A percentile compares a stretch with the other conserved stretches of the same genome.
Evolutionary conservation across 768 basidiomycete genomes (phyloP).

Genomic region (Russula emetica): DNA sequence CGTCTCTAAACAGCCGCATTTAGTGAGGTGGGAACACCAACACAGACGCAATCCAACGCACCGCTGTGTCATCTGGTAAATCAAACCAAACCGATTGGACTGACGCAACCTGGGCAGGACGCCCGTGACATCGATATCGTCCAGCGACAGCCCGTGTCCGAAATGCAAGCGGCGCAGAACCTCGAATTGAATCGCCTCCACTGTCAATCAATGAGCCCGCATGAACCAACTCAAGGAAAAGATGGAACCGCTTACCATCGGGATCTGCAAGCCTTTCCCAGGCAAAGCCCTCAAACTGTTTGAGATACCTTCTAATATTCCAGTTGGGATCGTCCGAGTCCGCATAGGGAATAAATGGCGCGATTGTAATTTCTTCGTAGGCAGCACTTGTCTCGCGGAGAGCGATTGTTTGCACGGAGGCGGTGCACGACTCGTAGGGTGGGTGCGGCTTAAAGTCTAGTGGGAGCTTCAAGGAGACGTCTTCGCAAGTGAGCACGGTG

Average conservation of each 20-base stretch:
- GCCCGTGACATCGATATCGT: conserved; percentile 46
- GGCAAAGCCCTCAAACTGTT: conserved; percentile 43
- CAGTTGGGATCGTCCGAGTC: conserved; percentile 52
- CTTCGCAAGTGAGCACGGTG: conserved; percentile 7
- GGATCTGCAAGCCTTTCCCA: conserved; percentile 48
- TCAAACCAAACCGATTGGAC: conserved; percentile 2
- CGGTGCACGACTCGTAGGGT: conserved; percentile 55
- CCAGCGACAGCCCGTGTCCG: conserved; percentile 38
- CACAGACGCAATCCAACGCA: conserved; percentile 32
- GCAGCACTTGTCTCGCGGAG: conserved; percentile 12
- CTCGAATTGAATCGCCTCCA: conserved; percentile 47
- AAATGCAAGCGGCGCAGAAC: conserved; percentile 42
- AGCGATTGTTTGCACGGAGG: conserved; percentile 44
- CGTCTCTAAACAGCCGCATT: not conserved
- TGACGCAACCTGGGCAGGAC: conserved; percentile 40
- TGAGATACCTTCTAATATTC: conserved; percentile 37
- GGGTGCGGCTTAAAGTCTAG: conserved; percentile 32
- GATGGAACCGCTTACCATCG: conserved; percentile 38
- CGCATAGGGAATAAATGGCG: conserved; percentile 59
- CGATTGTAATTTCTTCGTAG: conserved; percentile 46
- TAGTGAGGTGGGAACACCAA: not conserved
- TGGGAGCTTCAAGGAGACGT: not conserved
- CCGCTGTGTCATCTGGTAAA: conserved; percentile 30
- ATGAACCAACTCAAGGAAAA: not conserved
- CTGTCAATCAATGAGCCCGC: conserved; percentile 32